Base-by-base conservation (phyloP, 176 grass and related monocot genomes). In the Triticum timopheevii region DNA sequence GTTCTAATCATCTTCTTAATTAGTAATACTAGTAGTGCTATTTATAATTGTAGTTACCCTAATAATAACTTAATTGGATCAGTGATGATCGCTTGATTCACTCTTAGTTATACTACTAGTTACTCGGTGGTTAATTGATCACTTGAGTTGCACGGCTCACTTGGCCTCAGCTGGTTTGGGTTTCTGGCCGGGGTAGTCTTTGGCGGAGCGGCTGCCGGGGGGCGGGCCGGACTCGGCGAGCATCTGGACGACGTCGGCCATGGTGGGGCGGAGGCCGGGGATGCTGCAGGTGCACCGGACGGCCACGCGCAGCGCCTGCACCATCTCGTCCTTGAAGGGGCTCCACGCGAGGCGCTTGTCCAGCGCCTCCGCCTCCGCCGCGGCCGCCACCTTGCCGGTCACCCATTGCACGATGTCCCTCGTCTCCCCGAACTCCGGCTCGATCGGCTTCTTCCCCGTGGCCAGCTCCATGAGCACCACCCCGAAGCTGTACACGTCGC, bases 241-340 rank as follows among this genome's bases (percentile, higher is more conserved):
- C 83, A 96, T 91, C 89, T 94, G 97, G 4, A 99, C 89, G 39
- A 99, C 97, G 78, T 99, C 97, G 85, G 92, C 95, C 97, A 99
- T 99, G 82, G 94, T 80, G 4, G 94, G 97, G 30, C 97, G 97
- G 3, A 93, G 77, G 0, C 49, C 10, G 0, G 97, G 92, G 77
- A 87, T 86, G 88, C 88, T 96, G 92, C 87, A 96, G 10, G 97
- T 94, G 88, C 97, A 99, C 0, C 94, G 88, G 31, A 96, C 82
- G 20, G 94, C 94, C 10, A 99, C 73, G 25, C 94, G 92, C 15
- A 99, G 71, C 45, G 90, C 86, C 64, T 93, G 94, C 52, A 93
- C 82, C 92, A 96, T 96, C 74, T 94, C 97, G 76, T 99, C 94
- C 76, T 96, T 94, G 76, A 90, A 91, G 0, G 90, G 87, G 77